Evolutionary conservation across 768 basidiomycete species (phyloP).

Genomic region (Cubamyces sp.): DNA sequence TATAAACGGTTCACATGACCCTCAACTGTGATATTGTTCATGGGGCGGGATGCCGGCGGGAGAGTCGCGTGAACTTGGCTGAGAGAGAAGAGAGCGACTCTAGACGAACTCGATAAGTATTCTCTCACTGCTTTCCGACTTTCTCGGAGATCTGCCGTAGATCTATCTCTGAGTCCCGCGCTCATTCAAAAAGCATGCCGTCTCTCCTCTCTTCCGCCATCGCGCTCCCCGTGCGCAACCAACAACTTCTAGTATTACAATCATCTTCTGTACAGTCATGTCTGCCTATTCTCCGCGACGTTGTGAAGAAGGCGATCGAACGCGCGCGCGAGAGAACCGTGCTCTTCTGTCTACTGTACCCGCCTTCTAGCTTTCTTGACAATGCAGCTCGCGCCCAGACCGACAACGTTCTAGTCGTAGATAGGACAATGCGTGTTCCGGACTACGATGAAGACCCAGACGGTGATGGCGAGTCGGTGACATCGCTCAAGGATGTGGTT

Average conservation of each 20-base stretch:
- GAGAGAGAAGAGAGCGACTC: background rate
- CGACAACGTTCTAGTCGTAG: conserved; percentile 45
- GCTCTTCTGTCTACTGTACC: conserved; percentile 61
- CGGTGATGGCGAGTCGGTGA: conserved; percentile 31
- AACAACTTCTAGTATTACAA: conserved; percentile 32
- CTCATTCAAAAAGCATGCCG: conserved; percentile 20
- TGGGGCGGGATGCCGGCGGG: too few relatives aligned
- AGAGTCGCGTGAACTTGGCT: background rate
- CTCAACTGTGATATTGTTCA: too few relatives aligned
- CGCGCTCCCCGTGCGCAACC: conserved; percentile 23
- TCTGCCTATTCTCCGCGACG: conserved; percentile 28
- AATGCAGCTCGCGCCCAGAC: conserved; percentile 25
- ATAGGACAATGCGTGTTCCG: conserved; percentile 55
- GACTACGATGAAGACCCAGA: conserved; percentile 50
- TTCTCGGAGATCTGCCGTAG: conserved; percentile 3
- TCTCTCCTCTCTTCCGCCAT: conserved; percentile 29
- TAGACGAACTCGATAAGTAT: background rate
- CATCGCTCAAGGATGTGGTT: conserved; percentile 31
- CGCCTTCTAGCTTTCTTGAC: conserved; percentile 50
- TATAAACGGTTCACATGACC: too few relatives aligned
- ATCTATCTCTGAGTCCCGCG: background rate
- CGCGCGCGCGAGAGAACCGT: conserved; percentile 38
- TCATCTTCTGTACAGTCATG: conserved; percentile 35
- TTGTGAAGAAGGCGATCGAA: conserved; percentile 14
- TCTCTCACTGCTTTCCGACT: background rate